Evolutionary conservation across 257 asterid species (phyloP).

Genomic region (Solanum sitiens): DNA sequence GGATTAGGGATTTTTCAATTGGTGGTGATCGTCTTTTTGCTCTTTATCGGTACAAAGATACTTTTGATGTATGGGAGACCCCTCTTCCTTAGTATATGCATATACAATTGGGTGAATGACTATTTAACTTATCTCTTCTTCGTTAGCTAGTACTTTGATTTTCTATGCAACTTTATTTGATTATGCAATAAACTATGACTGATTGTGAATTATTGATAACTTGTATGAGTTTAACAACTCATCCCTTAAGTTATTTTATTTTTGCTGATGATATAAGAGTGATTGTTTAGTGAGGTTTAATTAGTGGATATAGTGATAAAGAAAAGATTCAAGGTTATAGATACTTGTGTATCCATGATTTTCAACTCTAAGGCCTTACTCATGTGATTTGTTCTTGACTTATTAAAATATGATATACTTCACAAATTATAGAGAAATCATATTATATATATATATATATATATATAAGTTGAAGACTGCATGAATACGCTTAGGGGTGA

Average conservation of each 20-base stretch:
- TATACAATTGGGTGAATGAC: too few relatives aligned
- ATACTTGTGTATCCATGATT: neutral
- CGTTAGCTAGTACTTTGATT: neutral
- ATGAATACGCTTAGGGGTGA: too few relatives aligned
- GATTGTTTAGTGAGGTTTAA: neutral
- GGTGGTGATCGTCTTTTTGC: too few relatives aligned
- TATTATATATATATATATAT: too few relatives aligned
- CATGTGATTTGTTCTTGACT: neutral
- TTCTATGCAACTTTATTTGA: too few relatives aligned
- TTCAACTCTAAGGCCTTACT: neutral
- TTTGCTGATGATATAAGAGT: neutral
- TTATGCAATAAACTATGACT: neutral
- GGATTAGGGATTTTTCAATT: constrained; percentile 44
- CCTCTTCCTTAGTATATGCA: too few relatives aligned
- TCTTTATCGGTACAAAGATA: too few relatives aligned
- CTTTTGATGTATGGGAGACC: too few relatives aligned
- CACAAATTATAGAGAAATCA: too few relatives aligned
- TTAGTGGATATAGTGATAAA: neutral
- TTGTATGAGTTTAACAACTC: neutral
- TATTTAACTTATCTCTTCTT: neutral
- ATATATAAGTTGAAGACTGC: too few relatives aligned
- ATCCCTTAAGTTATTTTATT: neutral
- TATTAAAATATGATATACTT: neutral
- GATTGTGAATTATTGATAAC: neutral
- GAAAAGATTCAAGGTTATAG: neutral